Base-by-base conservation (phyloP, 2,329 filamentous ascomycete species). In the Biscogniauxia sp. region DNA sequence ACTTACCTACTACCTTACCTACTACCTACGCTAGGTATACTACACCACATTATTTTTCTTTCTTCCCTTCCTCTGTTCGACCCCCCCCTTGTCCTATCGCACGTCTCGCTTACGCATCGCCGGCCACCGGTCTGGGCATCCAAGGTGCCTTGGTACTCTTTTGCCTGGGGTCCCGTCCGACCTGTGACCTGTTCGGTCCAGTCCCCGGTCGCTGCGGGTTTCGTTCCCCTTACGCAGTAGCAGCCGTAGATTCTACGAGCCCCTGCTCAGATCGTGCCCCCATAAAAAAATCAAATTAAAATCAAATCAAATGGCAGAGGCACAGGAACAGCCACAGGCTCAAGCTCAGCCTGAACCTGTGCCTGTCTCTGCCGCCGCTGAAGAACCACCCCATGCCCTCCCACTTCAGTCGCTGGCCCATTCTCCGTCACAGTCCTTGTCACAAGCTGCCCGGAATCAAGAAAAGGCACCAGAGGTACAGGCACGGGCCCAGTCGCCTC, bases 251-350 rank as follows among this genome's bases (percentile, higher is more conserved):
- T 67, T 69, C 64, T 69, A 65, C 67, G 28, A 65, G 64, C 72
- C 72, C 72, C 72, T 74, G 72, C 66, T 71, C 67, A 69, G 70
- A 71, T 73, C 70, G 69, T 66, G 68, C 51, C 69, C 67, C 68
- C 68, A 70, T 70, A 70, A 71, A 69, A 69, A 68, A 66, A 68
- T 69, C 70, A 73, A 74, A 73, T 73, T 73, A 73, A 74, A 73
- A 69, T 69, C 70, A 72, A 74, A 74, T 73, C 70, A 72, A 71
- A 73, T 72, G 72, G 68, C 70, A 73, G 72, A 72, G 68, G 68
- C 69, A 72, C 68, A 73, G 66, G 66, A 73, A 68, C 72, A 71
- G 71, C 72, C 71, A 72, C 69, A 72, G 72, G 72, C 68, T 71
- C 67, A 69, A 70, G 68, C 68, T 70, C 68, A 69, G 71, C 70